Evolutionary conservation across 1,284 basidiomycete species (phyloP).

Genomic region (Ustilago trichophora): DNA sequence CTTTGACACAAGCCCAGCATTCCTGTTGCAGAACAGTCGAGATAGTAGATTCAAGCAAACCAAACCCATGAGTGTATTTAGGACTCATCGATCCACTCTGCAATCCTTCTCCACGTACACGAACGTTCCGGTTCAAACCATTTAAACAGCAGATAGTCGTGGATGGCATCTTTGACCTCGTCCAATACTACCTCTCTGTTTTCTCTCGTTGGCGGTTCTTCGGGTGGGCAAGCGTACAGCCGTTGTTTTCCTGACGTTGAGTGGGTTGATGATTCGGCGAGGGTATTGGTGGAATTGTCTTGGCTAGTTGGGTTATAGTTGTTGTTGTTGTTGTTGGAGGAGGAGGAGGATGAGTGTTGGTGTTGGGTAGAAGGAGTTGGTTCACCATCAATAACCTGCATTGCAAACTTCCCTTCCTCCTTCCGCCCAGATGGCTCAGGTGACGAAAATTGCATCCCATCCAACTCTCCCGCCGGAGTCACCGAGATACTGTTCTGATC

Average conservation of each 20-base stretch:
- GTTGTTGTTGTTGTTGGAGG: too few species aligned
- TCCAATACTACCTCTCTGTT: slow-evolving; percentile 59
- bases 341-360: too few species aligned
- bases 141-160: slow-evolving; percentile 60
- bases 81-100: slow-evolving; percentile 53
- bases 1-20: too few species aligned
- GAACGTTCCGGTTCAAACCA: slow-evolving; percentile 62
- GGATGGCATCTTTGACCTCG: slow-evolving; percentile 57
- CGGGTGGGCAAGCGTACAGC: too few species aligned
- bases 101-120: slow-evolving; percentile 51
- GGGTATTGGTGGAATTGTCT: too few species aligned
- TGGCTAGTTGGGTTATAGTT: too few species aligned
- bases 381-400: slow-evolving; percentile 15
- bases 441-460: background rate
- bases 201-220: slow-evolving; percentile 23
- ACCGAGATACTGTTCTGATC: slow-evolving; percentile 9
- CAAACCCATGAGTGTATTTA: too few species aligned
- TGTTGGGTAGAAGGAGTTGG: too few species aligned
- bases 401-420: background rate
- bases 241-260: too few species aligned
- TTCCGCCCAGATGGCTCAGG: background rate
- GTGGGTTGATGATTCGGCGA: too few species aligned
- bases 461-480: slow-evolving; percentile 14
- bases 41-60: too few species aligned
- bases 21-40: too few species aligned